Evolutionary conservation across 2,329 filamentous ascomycete species (phyloP), one percentile per base, ranked within the genome.

Genomic region (Aspergillus fumigatus): DNA sequence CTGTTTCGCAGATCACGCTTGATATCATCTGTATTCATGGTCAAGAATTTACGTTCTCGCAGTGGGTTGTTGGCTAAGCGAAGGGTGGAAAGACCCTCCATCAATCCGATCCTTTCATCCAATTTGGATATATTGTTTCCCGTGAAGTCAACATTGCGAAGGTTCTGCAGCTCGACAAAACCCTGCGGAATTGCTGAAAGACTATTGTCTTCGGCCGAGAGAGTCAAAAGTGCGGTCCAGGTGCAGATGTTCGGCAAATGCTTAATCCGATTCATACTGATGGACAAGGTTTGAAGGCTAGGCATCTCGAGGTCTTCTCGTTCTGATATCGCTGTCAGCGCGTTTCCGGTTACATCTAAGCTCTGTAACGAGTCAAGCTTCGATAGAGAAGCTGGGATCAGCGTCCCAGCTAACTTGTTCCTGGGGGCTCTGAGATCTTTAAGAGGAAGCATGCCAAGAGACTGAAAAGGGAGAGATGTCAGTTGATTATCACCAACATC

Each of bases 1-100:
- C 90, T 84, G 38, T 81, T 81, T 21, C 83, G 82, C 47, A 97
- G 76, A 47, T 87, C 84, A 45, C 84, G 82, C 73, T 96, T 96
- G 59, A 97, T 78, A 53, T 94, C 89, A 14, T 91, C 88, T 0
- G 89, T 92, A 23, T 83, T 82, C 76, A 95, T 89, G 0, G 84
- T 88, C 14, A 92, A 79, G 63, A 94, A 91, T 70, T 92, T 96
- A 70, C 89, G 92, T 70, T 97, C 92, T 14, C 89, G 83, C 14
- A 99, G 77, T 0, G 94, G 94, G 66, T 99, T 99, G n/a, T 91
- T 92, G 47, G 86, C 87, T 32, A 99, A 79, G 4, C 87, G 85
- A 45, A 97, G 82, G 69, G 87, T 87, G 21, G 85, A 82, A 9
- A 99, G 77, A 48, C 76, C 86, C 5, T 90, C 85, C 91, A 97